Conservation (phyloP, 139 green algal genomes). For the Ostreobium quekettii region DNA sequence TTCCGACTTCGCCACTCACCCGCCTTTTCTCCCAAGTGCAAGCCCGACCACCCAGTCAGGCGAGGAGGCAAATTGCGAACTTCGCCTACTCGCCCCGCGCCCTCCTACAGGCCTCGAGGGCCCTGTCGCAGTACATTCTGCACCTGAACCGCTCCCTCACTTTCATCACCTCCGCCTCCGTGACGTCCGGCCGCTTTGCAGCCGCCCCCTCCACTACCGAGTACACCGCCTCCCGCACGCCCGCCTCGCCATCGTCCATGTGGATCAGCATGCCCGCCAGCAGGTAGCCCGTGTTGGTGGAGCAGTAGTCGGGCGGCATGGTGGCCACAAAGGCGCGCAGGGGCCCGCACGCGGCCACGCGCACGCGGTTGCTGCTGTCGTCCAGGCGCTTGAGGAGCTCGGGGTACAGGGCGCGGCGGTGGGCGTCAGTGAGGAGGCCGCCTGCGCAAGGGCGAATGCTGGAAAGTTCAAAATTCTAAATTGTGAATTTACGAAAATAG, state of each 20-base stretch:
- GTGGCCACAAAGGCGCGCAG: conserved; percentile 37
- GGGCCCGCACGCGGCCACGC: conserved; percentile 29
- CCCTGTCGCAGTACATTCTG: conserved; percentile 39
- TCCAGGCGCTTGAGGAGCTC: conserved; percentile 76
- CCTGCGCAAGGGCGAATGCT: not conserved
- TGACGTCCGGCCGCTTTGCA: conserved; percentile 27
- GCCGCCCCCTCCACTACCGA: conserved; percentile 39
- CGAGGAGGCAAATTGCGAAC: no score
- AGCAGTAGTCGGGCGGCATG: conserved; percentile 39
- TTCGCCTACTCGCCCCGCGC: no score
- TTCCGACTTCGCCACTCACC: no score
- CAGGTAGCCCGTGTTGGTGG: conserved; percentile 59
- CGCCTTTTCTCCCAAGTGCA: no score
- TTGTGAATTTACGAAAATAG: no score
- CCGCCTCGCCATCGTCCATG: conserved; percentile 61
- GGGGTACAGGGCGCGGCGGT: conserved; percentile 49
- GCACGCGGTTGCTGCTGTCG: conserved; percentile 65
- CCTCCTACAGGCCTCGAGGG: conserved; percentile 28
- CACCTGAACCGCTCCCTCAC: conserved; percentile 38
- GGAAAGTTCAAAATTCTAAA: not conserved
- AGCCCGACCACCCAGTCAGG: no score
- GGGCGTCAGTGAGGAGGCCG: conserved; percentile 33
- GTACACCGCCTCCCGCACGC: conserved; percentile 45
- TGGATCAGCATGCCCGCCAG: conserved; percentile 58
- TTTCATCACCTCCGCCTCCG: conserved; percentile 40